Evolutionary conservation across 768 basidiomycete genomes (phyloP).

Genomic region (Polyporus arcularius): DNA sequence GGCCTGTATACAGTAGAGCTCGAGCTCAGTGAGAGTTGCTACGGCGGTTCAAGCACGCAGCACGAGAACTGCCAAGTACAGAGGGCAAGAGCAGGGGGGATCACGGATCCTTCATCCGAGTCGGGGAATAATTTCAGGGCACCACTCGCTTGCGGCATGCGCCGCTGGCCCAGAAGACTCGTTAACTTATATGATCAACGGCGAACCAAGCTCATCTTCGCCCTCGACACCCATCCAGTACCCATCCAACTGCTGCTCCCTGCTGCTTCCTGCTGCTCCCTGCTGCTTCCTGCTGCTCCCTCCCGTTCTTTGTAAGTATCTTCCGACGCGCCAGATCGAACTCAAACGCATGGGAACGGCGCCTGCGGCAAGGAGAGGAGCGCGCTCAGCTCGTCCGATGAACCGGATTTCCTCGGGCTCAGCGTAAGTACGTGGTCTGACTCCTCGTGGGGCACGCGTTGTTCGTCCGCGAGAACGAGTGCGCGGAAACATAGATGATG

Average conservation of each 20-base stretch:
- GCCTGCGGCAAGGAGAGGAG: not conserved
- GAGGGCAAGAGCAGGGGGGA: not conserved
- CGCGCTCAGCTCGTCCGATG: not conserved
- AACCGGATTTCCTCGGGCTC: not conserved
- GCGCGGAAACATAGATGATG: not conserved
- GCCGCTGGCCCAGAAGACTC: not conserved
- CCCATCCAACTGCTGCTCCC: no score
- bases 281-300: not conserved
- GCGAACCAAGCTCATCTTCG: not conserved
- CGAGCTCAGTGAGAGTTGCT: no score
- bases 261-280: not conserved
- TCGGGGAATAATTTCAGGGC: conserved; percentile 2
- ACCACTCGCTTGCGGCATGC: conserved; percentile 5
- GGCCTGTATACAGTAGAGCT: no score
- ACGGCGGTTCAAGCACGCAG: no score
- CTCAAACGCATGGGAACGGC: no score
- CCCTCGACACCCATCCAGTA: not conserved
- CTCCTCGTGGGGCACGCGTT: not conserved
- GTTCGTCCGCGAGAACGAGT: not conserved
- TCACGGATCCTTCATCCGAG: conserved; percentile 1
- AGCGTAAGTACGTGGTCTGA: not conserved
- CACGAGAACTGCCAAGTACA: no score
- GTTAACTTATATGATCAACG: not conserved
- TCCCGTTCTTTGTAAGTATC: not conserved
- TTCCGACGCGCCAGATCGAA: no score